These are phyloP conservation scores for Cordyceps cicadae DNA, from an alignment of 2,329 filamentous ascomycete species.

Conservation along the genomic window DNA sequence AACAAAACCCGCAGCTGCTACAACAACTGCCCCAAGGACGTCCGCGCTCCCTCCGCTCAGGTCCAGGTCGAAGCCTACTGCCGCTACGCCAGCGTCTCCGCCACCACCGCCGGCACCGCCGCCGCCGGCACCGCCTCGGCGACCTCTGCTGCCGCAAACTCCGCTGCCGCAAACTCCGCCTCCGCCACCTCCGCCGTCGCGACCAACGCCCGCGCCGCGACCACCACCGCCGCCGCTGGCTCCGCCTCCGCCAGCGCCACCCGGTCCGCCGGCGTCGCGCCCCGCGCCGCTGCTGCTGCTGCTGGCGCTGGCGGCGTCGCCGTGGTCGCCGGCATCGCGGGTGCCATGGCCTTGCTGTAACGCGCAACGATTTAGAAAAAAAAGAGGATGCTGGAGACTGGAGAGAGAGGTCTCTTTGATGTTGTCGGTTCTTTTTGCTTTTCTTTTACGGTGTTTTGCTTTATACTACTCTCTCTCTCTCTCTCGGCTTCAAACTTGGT, in stretches of 20 bases:
- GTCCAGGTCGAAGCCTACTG: slow-evolving; percentile 38
- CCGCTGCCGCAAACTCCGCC: slow-evolving; percentile 13
- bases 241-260: slow-evolving; percentile 11
- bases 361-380: too few relatives aligned
- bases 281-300: slow-evolving; percentile 17
- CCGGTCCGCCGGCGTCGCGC: slow-evolving; percentile 22
- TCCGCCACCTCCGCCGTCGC: slow-evolving; percentile 16
- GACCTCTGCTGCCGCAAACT: slow-evolving; percentile 15
- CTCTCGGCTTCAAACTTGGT: background rate
- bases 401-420: background rate
- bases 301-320: slow-evolving; percentile 20
- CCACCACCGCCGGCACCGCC: slow-evolving; percentile 12
- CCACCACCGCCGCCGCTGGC: slow-evolving; percentile 20
- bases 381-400: background rate
- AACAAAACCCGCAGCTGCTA: slow-evolving; percentile 34
- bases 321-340: slow-evolving; percentile 29
- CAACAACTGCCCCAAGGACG: slow-evolving; percentile 48
- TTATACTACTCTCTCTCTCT: background rate
- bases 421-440: background rate
- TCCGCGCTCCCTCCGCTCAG: slow-evolving; percentile 25
- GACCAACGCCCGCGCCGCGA: slow-evolving; percentile 15
- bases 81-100: slow-evolving; percentile 33
- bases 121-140: slow-evolving; percentile 11
- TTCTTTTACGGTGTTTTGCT: background rate
- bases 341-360: slow-evolving; percentile 31